phyloP scores from a whole-genome alignment of 2,329 filamentous ascomycete genomes.

The Fusarium longipes region DNA sequence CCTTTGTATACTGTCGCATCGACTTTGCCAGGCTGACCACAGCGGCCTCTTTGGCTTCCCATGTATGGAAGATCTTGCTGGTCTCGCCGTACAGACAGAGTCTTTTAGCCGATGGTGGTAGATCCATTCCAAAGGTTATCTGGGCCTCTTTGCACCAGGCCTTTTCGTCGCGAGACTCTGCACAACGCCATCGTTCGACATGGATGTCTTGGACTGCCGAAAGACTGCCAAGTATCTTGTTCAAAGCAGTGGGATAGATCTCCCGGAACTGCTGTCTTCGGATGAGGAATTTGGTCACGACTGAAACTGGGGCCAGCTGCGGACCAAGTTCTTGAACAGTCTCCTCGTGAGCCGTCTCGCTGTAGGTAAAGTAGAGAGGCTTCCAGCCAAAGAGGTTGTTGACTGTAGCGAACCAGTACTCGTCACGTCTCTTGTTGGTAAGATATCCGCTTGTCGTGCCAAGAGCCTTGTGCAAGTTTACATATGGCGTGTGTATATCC shows the following conservation, averaged over 20 bases:
- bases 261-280: slow-evolving; percentile 13
- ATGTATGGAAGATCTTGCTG: not conserved
- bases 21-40: slow-evolving; percentile 1
- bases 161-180: not conserved
- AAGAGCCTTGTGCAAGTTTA: not conserved
- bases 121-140: not conserved
- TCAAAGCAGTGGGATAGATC: not conserved
- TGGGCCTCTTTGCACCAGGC: not conserved
- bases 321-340: not conserved
- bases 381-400: slow-evolving; percentile 16
- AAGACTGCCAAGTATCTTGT: not conserved
- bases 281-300: slow-evolving; percentile 11
- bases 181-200: slow-evolving; percentile 8
- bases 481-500: not conserved
- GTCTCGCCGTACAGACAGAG: slow-evolving; percentile 5
- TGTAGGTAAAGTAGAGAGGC: not conserved
- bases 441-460: not conserved
- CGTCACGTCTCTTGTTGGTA: not conserved
- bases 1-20: not conserved
- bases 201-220: not conserved
- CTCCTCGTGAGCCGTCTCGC: accelerated
- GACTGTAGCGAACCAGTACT: not conserved
- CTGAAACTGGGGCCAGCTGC: not conserved
- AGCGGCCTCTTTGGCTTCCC: not conserved
- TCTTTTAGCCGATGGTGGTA: slow-evolving; percentile 6